Base-by-base conservation (phyloP, 352 stramenopile species). In the Globisporangium orthogonon region DNA sequence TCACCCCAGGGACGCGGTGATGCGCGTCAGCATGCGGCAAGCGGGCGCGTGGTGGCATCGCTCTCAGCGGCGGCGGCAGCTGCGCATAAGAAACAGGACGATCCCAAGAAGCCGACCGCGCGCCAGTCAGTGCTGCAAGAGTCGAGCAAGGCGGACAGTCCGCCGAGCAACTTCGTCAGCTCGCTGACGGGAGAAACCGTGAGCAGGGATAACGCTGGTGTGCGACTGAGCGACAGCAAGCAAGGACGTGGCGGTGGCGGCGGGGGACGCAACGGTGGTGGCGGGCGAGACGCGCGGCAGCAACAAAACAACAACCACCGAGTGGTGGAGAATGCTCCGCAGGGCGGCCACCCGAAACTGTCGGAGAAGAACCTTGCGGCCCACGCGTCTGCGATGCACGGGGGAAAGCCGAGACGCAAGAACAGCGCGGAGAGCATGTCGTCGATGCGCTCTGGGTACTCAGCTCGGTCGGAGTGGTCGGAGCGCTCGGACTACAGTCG, bases 351-450 rank as follows among this genome's bases (percentile, higher is more conserved):
- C 43, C 44, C n/a, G 1, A 52, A 51, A 1, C 58, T 63, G 3
- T 63, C 58, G 7, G 58, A 63, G 50, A 63, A 63, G 51, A 63
- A 54, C 39, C 28, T 63, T 9, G 58, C 58, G 10, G 33, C 52
- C 28, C 55, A 61, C 35, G 47, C 33, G 40, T 35, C 44, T 2
- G 57, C 58, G 39, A 50, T 51, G 9, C 70, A 23, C 66, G 61
- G 50, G 65, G 62, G 17, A 44, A 77, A 60, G 9, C 50, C 76
- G 39, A 65, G 58, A 2, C 65, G 75, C 31, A 86, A 86, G 63
- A 79, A 79, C 60, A 86, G 75, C 58, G 65, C 65, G 15, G 75
- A 86, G 48, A 84, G 74, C 33, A 65, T 83, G 14, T 78, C 66
- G 6, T 83, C 73, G 7, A 73, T 77, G 43, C 69, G 69, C 11